A percentile compares a stretch with the other conserved stretches of the same genome.
These are phyloP conservation scores for Dillenia suffruticosa DNA, from an alignment of 164 flowering plant genomes.

Conservation along the genomic window DNA sequence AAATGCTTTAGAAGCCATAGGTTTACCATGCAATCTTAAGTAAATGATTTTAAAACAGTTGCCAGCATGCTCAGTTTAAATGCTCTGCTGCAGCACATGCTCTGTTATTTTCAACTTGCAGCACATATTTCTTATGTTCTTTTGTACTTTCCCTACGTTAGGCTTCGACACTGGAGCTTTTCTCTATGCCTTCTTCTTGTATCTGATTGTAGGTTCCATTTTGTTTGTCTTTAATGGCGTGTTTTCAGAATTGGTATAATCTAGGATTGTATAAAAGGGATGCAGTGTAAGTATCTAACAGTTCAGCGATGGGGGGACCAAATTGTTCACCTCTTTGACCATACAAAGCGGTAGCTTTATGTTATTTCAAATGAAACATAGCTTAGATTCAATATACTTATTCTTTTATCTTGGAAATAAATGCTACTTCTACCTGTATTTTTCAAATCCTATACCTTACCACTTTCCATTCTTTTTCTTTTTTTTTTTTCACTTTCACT, in stretches of 20 bases:
- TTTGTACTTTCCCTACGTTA: background rate
- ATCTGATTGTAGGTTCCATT: conserved; percentile 10
- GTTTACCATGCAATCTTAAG: too few relatives aligned
- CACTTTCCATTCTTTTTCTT: conserved; percentile 1
- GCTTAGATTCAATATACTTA: background rate
- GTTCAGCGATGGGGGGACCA: background rate
- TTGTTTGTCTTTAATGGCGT: conserved; percentile 27
- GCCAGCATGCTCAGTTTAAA: too few relatives aligned
- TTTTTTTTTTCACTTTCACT: conserved; percentile 6
- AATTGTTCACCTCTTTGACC: conserved; percentile 1
- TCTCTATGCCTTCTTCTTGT: conserved; percentile 17
- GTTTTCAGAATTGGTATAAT: conserved; percentile 17
- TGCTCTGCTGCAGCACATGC: background rate
- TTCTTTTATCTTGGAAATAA: background rate
- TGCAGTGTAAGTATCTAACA: conserved; percentile 18
- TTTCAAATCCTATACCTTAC: conserved; percentile 7
- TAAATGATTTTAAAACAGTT: too few relatives aligned
- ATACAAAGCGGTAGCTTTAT: background rate
- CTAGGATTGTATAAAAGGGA: conserved; percentile 24
- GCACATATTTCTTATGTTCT: background rate
- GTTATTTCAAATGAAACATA: conserved; percentile 4
- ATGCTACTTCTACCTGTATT: conserved; percentile 5
- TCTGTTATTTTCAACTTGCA: background rate
- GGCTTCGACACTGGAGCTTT: conserved; percentile 4
- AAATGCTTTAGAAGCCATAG: too few relatives aligned